Evolutionary conservation across 2,329 filamentous ascomycete genomes (phyloP).

Genomic region (Ascochyta viciae-villosae): DNA sequence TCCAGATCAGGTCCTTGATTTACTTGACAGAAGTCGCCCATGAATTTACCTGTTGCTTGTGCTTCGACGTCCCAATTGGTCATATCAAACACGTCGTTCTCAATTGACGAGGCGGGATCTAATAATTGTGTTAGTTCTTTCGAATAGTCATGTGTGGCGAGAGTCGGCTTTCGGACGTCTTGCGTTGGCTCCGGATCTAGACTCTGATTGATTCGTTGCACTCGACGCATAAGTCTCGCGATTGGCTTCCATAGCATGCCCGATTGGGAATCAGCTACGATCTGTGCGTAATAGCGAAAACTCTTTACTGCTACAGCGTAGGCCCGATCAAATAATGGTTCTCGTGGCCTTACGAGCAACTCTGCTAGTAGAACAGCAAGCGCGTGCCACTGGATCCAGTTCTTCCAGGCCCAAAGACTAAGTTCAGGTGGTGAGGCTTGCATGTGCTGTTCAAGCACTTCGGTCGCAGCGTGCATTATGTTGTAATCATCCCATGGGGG

Average conservation of each 20-base stretch:
- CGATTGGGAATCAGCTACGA: constrained; percentile 18
- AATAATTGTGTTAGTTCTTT: too few relatives aligned
- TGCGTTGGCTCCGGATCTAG: neutral
- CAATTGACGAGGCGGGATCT: too few relatives aligned
- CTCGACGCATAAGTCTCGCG: constrained; percentile 19
- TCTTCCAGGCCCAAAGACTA: constrained; percentile 22
- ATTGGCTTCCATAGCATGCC: constrained; percentile 26
- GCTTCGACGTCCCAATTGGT: too few relatives aligned
- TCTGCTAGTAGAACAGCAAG: constrained; percentile 23
- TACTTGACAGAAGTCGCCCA: too few relatives aligned
- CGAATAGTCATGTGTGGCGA: too few relatives aligned
- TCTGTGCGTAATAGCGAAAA: constrained; percentile 10
- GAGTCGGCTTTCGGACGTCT: too few relatives aligned
- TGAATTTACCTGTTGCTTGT: too few relatives aligned
- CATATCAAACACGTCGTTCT: too few relatives aligned
- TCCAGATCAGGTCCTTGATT: too few relatives aligned
- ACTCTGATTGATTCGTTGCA: constrained; percentile 1
- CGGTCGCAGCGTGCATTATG: constrained; percentile 6
- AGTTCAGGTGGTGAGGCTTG: constrained; percentile 6
- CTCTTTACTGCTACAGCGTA: constrained; percentile 2
- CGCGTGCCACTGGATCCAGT: constrained; percentile 25
- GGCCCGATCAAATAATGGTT: constrained; percentile 3
- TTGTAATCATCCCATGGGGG: constrained; percentile 17
- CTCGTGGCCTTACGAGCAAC: neutral
- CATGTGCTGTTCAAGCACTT: constrained; percentile 14